A percentile compares a stretch with the other conserved stretches of the same genome.
Conservation (phyloP, 495 filamentous ascomycete species). For the Aspergillus indologenus region DNA sequence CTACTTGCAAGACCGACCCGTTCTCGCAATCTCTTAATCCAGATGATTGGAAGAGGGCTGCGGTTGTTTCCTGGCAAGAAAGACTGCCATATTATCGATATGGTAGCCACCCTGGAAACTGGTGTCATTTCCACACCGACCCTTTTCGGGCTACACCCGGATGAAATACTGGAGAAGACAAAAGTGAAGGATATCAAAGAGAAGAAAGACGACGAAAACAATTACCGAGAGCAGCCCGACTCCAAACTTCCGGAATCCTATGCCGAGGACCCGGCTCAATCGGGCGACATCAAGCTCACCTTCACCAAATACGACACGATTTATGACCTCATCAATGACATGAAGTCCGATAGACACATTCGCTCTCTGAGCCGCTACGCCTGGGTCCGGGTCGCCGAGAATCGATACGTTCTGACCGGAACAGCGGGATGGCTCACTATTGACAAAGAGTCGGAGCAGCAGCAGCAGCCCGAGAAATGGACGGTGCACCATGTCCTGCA, state of each 20-base stretch:
- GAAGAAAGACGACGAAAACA: constrained; percentile 44
- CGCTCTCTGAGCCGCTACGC: constrained; percentile 65
- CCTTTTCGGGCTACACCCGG: constrained; percentile 87
- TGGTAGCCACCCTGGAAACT: constrained; percentile 77
- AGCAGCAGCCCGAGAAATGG: background rate
- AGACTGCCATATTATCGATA: constrained; percentile 94
- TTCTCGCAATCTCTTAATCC: constrained; percentile 85
- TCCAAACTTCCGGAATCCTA: background rate
- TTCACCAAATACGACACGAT: constrained; percentile 91
- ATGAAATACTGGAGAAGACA: constrained; percentile 66
- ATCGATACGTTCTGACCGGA: constrained; percentile 63
- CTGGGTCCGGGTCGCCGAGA: constrained; percentile 72
- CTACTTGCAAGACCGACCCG: constrained; percentile 84
- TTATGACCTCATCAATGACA: constrained; percentile 82
- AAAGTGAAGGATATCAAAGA: constrained; percentile 55
- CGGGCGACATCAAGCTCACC: constrained; percentile 32
- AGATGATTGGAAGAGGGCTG: constrained; percentile 97
- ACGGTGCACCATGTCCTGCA: constrained; percentile 34
- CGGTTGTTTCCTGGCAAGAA: constrained; percentile 74
- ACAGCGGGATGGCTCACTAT: constrained; percentile 55
- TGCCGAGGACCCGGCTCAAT: background rate
- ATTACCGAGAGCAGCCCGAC: constrained; percentile 5
- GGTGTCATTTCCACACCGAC: constrained; percentile 90
- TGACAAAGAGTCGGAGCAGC: constrained; percentile 36
- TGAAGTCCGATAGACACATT: constrained; percentile 72